Conservation (phyloP, 768 basidiomycete genomes). For the Sutorius australiensis region DNA sequence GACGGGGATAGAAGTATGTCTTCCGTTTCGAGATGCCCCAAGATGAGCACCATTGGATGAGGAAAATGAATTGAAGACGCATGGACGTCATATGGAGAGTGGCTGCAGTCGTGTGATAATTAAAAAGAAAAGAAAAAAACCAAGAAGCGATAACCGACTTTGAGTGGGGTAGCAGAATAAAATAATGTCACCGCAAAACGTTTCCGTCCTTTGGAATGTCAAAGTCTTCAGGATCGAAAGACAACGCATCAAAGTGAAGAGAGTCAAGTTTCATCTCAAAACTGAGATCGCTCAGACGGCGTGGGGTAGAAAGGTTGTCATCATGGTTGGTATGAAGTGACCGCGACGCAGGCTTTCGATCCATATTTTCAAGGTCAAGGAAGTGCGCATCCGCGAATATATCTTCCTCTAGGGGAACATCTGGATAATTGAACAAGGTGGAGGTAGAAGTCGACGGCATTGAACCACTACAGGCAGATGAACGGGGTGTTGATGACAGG, state of each 20-base stretch:
- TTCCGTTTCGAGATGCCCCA: conserved; percentile 3
- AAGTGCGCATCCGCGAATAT: conserved; percentile 11
- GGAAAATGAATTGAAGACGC: conserved; percentile 6
- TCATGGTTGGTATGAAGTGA: background rate
- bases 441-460: conserved; percentile 12
- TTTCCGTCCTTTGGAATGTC: conserved; percentile 22
- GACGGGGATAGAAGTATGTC: conserved; percentile 6
- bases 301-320: background rate
- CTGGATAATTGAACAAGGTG: conserved; percentile 7
- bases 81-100: conserved; percentile 3
- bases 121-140: background rate
- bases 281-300: conserved; percentile 38
- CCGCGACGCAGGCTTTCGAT: conserved; percentile 13
- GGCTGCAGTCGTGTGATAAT: background rate
- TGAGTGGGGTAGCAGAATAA: background rate
- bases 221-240: conserved; percentile 63
- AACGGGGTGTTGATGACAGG: background rate
- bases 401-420: conserved; percentile 20
- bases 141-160: background rate
- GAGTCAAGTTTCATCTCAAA: conserved; percentile 70
- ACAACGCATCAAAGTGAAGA: conserved; percentile 67
- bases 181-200: conserved; percentile 10
- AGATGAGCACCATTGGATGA: background rate
- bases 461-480: background rate
- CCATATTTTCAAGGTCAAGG: conserved; percentile 17